Evolutionary conservation across 495 filamentous ascomycete species (phyloP), one percentile per base, ranked within the genome.

Genomic region (Friedmanniomyces endolithicus): DNA sequence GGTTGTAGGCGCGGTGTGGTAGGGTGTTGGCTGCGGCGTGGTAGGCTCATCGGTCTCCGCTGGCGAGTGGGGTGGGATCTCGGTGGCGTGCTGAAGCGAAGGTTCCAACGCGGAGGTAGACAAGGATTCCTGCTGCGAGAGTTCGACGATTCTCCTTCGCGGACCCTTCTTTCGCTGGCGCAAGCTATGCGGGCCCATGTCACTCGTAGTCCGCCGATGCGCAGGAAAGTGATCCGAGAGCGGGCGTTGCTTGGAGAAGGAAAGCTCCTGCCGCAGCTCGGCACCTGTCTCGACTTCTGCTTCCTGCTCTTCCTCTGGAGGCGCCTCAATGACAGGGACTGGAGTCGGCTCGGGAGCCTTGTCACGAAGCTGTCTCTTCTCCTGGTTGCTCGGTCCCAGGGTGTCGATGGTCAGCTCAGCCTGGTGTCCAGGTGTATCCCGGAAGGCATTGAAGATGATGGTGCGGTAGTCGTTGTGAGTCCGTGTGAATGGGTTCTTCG

Each of bases 381-480:
- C 92, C 16, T 79, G 80, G 62, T 86, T 88, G 19, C 77, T 82
- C 3, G 92, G 92, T 3, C 83, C 82, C 23, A 81, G 82, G 1
- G 81, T 78, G 65, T 98, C 94, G 61, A 98, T 88, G 39, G 86
- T 77, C 56, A 97, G 83, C 67, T 98, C 94, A 60, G 94, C 86
- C 0, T 82, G 78, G 63, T 90, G 92, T 11, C 92, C 92, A 2
- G 92, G 88, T 0, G 88, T 88, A n/a, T 78, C 80, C 55, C 92
- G 85, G 74, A 98, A 98, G 0, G 95, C 77, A 63, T 97, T 97
- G 78, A 98, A 95, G 60, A 98, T 94, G 23, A 80, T 83, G 57
- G 94, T 74, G 27, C 92, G 80, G 65, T 95, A 94, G 57, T 79
- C 81, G 50, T 82, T 77, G 63, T 95, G 89, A 11, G 88, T 90